A percentile compares a stretch with the other conserved stretches of the same genome.
Evolutionary conservation across 331 rosid genomes (phyloP).

Genomic region (Quercus phellos): DNA sequence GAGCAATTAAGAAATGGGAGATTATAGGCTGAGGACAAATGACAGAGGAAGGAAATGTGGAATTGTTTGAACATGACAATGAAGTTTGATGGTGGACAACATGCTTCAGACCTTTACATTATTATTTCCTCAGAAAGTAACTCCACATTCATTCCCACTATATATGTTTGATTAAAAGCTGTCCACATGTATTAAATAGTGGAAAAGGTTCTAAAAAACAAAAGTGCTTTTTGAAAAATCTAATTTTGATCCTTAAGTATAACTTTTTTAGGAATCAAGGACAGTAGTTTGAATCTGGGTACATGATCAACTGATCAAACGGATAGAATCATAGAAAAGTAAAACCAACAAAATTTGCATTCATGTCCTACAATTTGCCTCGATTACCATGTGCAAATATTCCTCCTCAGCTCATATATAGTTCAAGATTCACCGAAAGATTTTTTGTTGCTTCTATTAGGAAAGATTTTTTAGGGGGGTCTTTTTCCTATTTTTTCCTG

Average conservation of each 20-base stretch:
- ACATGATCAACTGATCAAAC: too few relatives aligned
- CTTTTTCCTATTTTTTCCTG: too few relatives aligned
- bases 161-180: conserved; percentile 1
- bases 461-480: too few relatives aligned
- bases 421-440: too few relatives aligned
- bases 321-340: too few relatives aligned
- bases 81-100: conserved; percentile 22
- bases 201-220: conserved; percentile 1
- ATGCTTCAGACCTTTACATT: not conserved
- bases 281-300: not conserved
- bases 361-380: too few relatives aligned
- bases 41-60: conserved; percentile 20
- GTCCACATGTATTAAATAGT: not conserved
- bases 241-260: not conserved
- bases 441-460: too few relatives aligned
- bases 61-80: conserved; percentile 33
- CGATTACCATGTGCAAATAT: too few relatives aligned
- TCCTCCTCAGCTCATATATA: too few relatives aligned
- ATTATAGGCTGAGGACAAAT: conserved; percentile 8
- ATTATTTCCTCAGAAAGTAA: conserved; percentile 21
- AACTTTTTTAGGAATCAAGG: not conserved
- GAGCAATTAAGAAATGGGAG: not conserved
- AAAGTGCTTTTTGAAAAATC: not conserved
- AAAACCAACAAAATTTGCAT: not conserved
- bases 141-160: conserved; percentile 29